Evolutionary conservation across 1,284 basidiomycete species (phyloP).

Genomic region (Leccinum ponderosum): DNA sequence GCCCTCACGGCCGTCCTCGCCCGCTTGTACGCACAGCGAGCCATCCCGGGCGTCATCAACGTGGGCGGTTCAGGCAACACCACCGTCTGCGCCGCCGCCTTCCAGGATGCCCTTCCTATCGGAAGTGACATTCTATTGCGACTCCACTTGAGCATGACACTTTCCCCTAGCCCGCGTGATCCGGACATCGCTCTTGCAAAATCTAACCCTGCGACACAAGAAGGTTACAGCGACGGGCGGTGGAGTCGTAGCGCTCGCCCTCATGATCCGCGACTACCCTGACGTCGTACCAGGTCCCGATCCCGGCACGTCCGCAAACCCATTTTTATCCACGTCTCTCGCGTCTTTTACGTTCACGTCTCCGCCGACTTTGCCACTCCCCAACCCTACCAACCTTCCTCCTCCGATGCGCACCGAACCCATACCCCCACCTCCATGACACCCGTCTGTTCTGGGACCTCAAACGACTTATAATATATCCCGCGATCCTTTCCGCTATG

Average conservation of each 20-base stretch:
- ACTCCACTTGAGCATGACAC: too few relatives aligned
- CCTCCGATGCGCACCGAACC: slow-evolving; percentile 40
- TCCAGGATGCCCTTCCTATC: slow-evolving; percentile 24
- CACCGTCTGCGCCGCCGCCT: slow-evolving; percentile 26
- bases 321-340: slow-evolving; percentile 20
- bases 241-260: too few relatives aligned
- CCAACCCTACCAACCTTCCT: slow-evolving; percentile 17
- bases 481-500: slow-evolving; percentile 57
- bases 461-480: slow-evolving; percentile 80
- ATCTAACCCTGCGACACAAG: too few relatives aligned
- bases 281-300: background rate
- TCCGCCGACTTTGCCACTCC: slow-evolving; percentile 17
- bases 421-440: slow-evolving; percentile 61
- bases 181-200: too few relatives aligned
- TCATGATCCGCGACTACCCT: too few relatives aligned
- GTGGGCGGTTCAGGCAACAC: slow-evolving; percentile 32
- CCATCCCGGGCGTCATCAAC: slow-evolving; percentile 20
- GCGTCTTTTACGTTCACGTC: slow-evolving; percentile 19
- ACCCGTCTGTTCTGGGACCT: slow-evolving; percentile 39
- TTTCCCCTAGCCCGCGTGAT: too few relatives aligned
- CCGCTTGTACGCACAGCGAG: slow-evolving; percentile 10
- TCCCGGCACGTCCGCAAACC: background rate
- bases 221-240: too few relatives aligned
- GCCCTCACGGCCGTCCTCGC: slow-evolving; percentile 8
- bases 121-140: slow-evolving; percentile 2